Percentiles rank a stretch among this genome's conserved stretches.
These are phyloP conservation scores for Hibiscus trionum DNA, from an alignment of 345 rosid species.

Conservation along the genomic window DNA sequence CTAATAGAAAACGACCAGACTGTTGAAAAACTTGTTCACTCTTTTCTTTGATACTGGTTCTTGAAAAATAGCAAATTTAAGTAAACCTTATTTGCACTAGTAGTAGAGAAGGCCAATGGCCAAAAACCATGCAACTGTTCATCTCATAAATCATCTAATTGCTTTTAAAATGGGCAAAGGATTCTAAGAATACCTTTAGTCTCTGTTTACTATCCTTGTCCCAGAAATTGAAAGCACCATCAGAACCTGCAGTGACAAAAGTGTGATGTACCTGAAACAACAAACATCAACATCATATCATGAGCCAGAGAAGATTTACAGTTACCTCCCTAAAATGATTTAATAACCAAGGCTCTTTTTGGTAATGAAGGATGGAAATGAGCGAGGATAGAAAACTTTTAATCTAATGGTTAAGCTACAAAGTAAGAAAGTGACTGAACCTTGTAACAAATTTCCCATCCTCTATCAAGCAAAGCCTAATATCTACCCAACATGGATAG, in stretches of 20 bases:
- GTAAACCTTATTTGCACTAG: neutral
- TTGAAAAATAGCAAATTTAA: neutral
- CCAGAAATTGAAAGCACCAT: slow-evolving; percentile 97
- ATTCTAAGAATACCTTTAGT: slow-evolving; percentile 60
- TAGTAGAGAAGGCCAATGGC: neutral
- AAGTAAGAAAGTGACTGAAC: no score
- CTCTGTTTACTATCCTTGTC: slow-evolving; percentile 99
- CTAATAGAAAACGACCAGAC: neutral
- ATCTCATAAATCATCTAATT: neutral
- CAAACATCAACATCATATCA: neutral
- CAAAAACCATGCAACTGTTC: neutral
- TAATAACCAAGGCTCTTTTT: neutral
- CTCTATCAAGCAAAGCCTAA: neutral
- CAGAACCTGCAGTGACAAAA: slow-evolving; percentile 96
- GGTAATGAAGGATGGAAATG: no score
- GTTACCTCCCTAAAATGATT: neutral
- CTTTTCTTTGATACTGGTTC: neutral
- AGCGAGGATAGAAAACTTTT: no score
- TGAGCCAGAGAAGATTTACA: neutral
- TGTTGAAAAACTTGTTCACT: neutral
- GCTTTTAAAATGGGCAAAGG: neutral
- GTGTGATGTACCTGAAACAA: slow-evolving; percentile 75
- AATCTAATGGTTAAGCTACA: no score
- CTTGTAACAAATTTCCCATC: no score
- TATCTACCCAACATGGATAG: neutral